Base-by-base conservation (phyloP, 768 basidiomycete species). In the Suillus subaureus region DNA sequence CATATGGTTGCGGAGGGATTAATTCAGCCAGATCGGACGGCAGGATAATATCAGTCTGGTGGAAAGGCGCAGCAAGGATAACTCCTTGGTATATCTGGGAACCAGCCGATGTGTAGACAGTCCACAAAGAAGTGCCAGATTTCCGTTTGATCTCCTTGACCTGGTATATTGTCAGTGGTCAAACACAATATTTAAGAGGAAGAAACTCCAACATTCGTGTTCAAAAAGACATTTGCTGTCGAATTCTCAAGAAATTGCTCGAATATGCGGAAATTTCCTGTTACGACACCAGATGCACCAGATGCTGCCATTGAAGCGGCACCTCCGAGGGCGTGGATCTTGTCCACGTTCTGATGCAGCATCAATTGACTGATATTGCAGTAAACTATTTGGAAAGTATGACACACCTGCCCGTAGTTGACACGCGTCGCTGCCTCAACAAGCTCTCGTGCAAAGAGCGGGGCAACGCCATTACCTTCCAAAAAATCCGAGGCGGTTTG, bases 211-310 rank as follows among this genome's bases (percentile, higher is more conserved):
- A 94, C 94, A 64, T 86, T 79, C 0, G 92, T 92, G 63, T 90
- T 86, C 1, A 97, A 82, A 68, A 85, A 83, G 5, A 96, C 74
- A 6, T 84, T 85, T 15, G 97, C 93, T 12, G 82, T 80, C 3
- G 93, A 92, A 12, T 79, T 80, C 18, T 87, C 80, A 61, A 96
- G 72, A 78, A 99, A 96, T 61, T 87, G 78, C 68, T 94, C 89
- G 70, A 98, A 98, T 42, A 98, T 83, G 70, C 86, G 86, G 76
- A 84, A 91, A 76, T 97, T 97, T 6, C 97, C 97, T 8, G 92
- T 90, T 66, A 82, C 75, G 54, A 97, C 85, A 15, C 84, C 82
- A 4, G 80, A 78, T 0, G 93, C 93, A 16, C 89, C 88, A 0
- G 72, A 76, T 3, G 94, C 83, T 4, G 93, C 92, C 79, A 98